A percentile compares a stretch with the other conserved stretches of the same genome.
These are phyloP conservation scores for Pleurotus platypus DNA, from an alignment of 768 basidiomycete genomes.

Conservation along the genomic window DNA sequence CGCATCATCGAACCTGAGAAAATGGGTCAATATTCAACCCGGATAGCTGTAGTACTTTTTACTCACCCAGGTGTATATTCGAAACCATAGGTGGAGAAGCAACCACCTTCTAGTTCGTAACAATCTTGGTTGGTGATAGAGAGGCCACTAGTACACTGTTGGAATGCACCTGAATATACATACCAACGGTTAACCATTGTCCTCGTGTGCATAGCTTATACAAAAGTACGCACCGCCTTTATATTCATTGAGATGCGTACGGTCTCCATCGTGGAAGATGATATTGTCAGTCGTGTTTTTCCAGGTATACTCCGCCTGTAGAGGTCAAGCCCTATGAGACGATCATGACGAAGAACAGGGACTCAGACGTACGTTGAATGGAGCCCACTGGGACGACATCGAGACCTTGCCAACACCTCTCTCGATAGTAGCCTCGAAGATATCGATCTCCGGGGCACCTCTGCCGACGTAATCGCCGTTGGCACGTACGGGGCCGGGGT, in stretches of 20 bases:
- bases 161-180: constrained; percentile 49
- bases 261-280: constrained; percentile 41
- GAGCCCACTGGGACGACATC: constrained; percentile 49
- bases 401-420: constrained; percentile 36
- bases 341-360: constrained; percentile 8
- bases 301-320: constrained; percentile 60
- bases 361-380: constrained; percentile 52
- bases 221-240: constrained; percentile 53
- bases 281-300: constrained; percentile 46
- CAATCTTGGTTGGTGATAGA: constrained; percentile 59
- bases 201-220: no score
- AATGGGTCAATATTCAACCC: constrained; percentile 19
- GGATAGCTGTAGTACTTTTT: neutral
- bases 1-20: constrained; percentile 37
- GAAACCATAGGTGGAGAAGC: constrained; percentile 36
- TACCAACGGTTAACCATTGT: constrained; percentile 6
- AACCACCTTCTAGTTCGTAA: constrained; percentile 42
- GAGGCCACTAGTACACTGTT: constrained; percentile 73
- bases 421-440: constrained; percentile 52
- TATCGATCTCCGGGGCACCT: constrained; percentile 67
- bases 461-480: constrained; percentile 63
- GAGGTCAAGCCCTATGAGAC: constrained; percentile 15
- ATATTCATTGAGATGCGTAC: constrained; percentile 52
- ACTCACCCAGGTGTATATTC: constrained; percentile 49
- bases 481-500: constrained; percentile 33